These are phyloP conservation scores for Schizophyllum amplum DNA, from an alignment of 1,284 basidiomycete species.

Conservation along the genomic window DNA sequence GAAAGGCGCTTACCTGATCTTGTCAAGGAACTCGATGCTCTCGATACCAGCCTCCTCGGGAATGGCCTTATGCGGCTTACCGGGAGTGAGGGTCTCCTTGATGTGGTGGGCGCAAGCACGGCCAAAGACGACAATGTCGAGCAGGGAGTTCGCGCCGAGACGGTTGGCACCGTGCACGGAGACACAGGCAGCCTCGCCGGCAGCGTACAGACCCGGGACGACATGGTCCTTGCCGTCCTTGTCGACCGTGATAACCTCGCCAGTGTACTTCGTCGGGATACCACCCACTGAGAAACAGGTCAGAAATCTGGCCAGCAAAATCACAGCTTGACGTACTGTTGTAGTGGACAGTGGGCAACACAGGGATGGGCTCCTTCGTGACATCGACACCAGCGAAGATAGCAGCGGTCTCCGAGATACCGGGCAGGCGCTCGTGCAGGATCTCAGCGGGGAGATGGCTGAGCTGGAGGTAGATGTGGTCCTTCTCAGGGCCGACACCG, in stretches of 20 bases:
- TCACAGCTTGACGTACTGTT: conserved; percentile 60
- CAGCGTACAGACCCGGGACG: conserved; percentile 96
- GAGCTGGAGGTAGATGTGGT: conserved; percentile 96
- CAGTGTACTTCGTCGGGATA: conserved; percentile 98
- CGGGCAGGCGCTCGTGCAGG: conserved; percentile 94
- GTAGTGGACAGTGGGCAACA: conserved; percentile 94
- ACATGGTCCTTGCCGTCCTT: conserved; percentile 88
- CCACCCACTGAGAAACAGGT: conserved; percentile 74
- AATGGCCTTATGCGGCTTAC: conserved; percentile 87
- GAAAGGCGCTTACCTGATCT: conserved; percentile 64
- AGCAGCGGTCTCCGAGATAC: conserved; percentile 99
- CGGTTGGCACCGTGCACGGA: conserved; percentile 99
- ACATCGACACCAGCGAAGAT: conserved; percentile 99
- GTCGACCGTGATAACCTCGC: conserved; percentile 88
- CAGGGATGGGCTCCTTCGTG: conserved; percentile 98
- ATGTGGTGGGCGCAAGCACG: conserved; percentile 99
- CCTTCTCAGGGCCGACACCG: conserved; percentile 98
- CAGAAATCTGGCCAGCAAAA: conserved; percentile 14
- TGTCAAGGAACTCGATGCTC: conserved; percentile 86
- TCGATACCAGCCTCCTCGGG: conserved; percentile 83
- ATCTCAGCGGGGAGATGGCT: conserved; percentile 96
- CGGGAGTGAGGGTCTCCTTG: conserved; percentile 83
- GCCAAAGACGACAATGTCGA: conserved; percentile 99
- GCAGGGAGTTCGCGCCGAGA: conserved; percentile 97
- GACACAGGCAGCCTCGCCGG: conserved; percentile 97